Base-by-base conservation (phyloP, 139 green algal species). In the Coelastrella sp. region DNA sequence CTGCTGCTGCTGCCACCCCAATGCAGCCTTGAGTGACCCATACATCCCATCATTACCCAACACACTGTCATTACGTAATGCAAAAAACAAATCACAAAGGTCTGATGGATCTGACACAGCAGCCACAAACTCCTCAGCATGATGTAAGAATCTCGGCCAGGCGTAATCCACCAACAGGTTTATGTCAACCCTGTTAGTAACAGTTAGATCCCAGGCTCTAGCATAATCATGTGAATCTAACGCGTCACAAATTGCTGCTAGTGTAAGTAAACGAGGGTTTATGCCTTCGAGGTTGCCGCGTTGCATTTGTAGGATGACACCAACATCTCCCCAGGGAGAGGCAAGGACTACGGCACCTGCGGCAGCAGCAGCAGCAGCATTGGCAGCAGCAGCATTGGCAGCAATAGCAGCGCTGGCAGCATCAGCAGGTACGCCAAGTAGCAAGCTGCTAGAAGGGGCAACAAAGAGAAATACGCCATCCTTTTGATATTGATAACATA, bases 261-360 rank as follows among this genome's bases (percentile, higher is more conserved):
- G 85, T n/a, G 98, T 95, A 11, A 99, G 90, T 15, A 91, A 68
- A 3, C 97, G 92, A 0, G 95, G 96, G 32, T 79, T 82, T 19
- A 99, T 86, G 2, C 72, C 90, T 89, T 99, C 97, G 34, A 99
- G 90, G 86, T 99, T 99, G 40, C 97, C 97, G 0, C 97, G 91
- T 25, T 95, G 94, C 92, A 98, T 95, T 87, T 98, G 95, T 84
- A 97, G 88, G 41, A 98, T 81, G 0, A 86, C 92, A 3, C 72
- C 5, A 4, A 67, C 50, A 21, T 40, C 67, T 19, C 81, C 91
- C 90, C 83, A 74, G 17, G 83, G 69, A 15, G 21, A 53, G 2
- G 80, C 74, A 34, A 91, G 43, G 30, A 88, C 48, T 30, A 50
- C 25, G 17, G 81, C 82, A 45, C 81, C 48, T 82, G 68, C 30